Percentiles rank a stretch among this genome's conserved stretches.
Conservation (phyloP, 345 rosid species). For the Brassica cretica region DNA sequence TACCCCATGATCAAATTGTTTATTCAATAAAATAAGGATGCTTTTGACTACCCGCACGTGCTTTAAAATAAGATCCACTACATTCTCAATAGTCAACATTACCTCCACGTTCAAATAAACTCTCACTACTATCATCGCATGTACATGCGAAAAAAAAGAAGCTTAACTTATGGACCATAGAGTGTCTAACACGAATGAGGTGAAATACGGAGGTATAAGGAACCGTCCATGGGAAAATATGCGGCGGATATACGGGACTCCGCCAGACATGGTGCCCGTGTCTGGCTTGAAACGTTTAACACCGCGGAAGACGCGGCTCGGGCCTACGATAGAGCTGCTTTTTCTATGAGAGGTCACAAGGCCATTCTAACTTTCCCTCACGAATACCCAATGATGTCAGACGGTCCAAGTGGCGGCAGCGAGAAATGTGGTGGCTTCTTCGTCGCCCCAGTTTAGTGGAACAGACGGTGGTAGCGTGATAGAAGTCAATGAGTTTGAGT, state of each 20-base stretch:
- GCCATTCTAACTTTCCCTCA: conserved; percentile 73
- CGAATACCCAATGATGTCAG: conserved; percentile 40
- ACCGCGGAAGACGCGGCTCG: conserved; percentile 64
- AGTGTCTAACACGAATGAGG: conserved; percentile 35
- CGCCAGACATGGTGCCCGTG: conserved; percentile 57
- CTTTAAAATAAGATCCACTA: conserved; percentile 33
- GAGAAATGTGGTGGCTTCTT: conserved; percentile 33
- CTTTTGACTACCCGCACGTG: conserved; percentile 34
- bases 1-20: not conserved
- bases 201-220: conserved; percentile 67
- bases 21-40: conserved; percentile 21
- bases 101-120: conserved; percentile 33
- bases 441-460: conserved; percentile 12
- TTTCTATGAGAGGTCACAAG: conserved; percentile 50
- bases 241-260: conserved; percentile 89
- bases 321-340: conserved; percentile 66
- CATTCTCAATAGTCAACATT: conserved; percentile 13
- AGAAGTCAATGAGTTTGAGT: conserved; percentile 79
- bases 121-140: conserved; percentile 11
- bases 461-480: conserved; percentile 24
- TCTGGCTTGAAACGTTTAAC: conserved; percentile 69
- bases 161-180: conserved; percentile 24
- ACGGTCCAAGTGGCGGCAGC: conserved; percentile 16
- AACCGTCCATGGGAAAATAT: conserved; percentile 77
- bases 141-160: conserved; percentile 23